Percentiles rank a stretch among this genome's conserved stretches.
Evolutionary conservation across 352 stramenopile genomes (phyloP).

Genomic region (Phytophthora multivora): DNA sequence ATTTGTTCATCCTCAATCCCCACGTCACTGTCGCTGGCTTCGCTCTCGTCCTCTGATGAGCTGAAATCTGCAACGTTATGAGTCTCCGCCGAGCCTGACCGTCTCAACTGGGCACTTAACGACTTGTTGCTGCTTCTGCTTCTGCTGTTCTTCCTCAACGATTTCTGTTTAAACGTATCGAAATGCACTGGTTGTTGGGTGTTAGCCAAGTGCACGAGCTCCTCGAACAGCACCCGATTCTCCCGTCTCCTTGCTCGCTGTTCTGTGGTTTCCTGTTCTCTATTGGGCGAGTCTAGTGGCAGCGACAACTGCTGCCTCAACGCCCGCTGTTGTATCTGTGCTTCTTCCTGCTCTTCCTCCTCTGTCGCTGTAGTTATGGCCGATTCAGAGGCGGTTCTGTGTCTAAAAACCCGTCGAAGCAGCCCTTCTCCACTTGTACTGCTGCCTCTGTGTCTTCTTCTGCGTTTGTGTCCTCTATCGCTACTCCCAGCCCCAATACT

Average conservation of each 20-base stretch:
- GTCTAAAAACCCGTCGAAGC: constrained; percentile 23
- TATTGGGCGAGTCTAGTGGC: constrained; percentile 17
- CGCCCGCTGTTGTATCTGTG: background rate
- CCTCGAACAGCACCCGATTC: constrained; percentile 57
- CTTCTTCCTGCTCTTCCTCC: background rate
- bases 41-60: constrained; percentile 67
- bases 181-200: constrained; percentile 58
- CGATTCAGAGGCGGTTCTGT: constrained; percentile 31
- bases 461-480: constrained; percentile 7
- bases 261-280: constrained; percentile 28
- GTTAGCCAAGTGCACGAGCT: constrained; percentile 62
- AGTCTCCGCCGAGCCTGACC: constrained; percentile 20
- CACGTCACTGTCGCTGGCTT: constrained; percentile 39
- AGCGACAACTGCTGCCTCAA: constrained; percentile 25
- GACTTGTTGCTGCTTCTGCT: constrained; percentile 17
- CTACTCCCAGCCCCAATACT: constrained; percentile 16
- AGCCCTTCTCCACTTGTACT: constrained; percentile 11
- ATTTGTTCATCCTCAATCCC: constrained; percentile 87
- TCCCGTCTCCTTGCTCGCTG: constrained; percentile 40
- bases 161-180: constrained; percentile 46
- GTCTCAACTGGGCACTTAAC: constrained; percentile 21
- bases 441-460: constrained; percentile 3
- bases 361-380: constrained; percentile 9
- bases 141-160: constrained; percentile 25
- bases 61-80: constrained; percentile 63